Base-by-base conservation (phyloP, 2,329 filamentous ascomycete genomes). In the Botryosphaeria dothidea region DNA sequence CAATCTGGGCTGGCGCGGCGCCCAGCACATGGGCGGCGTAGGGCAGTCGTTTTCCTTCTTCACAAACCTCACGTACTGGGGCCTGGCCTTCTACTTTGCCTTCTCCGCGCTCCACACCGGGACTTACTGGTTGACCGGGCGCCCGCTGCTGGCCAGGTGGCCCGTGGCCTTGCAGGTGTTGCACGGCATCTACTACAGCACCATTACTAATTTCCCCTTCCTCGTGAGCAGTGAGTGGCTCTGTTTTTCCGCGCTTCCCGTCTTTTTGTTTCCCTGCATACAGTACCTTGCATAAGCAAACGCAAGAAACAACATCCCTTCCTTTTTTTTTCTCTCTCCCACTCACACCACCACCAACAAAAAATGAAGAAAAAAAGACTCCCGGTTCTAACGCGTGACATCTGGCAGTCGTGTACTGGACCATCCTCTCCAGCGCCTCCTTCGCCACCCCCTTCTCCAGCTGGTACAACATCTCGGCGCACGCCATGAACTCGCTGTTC, bases 61-160 rank as follows among this genome's bases (percentile, higher is more conserved):
- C 81, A 96, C 92, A 29, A 83, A 88, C 72, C 81, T 95, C 66
- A 92, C 90, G 9, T 95, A 90, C 83, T 95, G 91, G 91, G 91
- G 91, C 1, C 79, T 94, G 38, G 88, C 86, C 25, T 94, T 93
- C 79, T 96, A 96, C 82, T 89, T 90, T 74, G 82, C 88, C 65
- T 80, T 89, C 71, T 83, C 90, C 1, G 83, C 89, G 19, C 67
- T 86, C 19, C 92, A 96, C 80, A 92, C 90, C 5, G 79, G 86
- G 61, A 84, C 83, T 54, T 95, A 94, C 79, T 78, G 75, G 72
- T 64, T 75, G 11, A 75, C 73, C 2, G 78, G 78, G 7, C 72
- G 67, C 1, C 70, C 78, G 4, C 73, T 77, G 48, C 68, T 81
- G 29, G 70, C 73, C 6, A 70, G 73, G 17, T 80, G 78, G 78